A percentile compares a stretch with the other conserved stretches of the same genome.
Conservation (phyloP, 2,329 filamentous ascomycete genomes). For the Orbilia ellipsospora region DNA sequence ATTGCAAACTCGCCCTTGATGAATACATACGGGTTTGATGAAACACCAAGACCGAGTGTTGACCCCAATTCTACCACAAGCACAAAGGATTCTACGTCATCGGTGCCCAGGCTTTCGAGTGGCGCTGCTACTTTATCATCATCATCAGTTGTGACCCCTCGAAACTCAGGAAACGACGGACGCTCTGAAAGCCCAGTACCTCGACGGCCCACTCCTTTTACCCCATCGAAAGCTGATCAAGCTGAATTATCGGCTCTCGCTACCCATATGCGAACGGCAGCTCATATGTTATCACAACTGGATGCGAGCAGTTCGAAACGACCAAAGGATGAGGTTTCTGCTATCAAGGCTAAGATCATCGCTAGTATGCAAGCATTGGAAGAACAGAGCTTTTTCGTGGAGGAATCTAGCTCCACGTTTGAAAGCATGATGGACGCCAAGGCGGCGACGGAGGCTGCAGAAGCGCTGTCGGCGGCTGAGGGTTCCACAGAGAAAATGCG, state of each 20-base stretch:
- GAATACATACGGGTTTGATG: constrained; percentile 67
- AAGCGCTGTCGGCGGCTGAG: constrained; percentile 67
- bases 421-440: constrained; percentile 83
- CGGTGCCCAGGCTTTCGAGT: constrained; percentile 68
- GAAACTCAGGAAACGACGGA: constrained; percentile 71
- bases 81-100: constrained; percentile 17
- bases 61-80: constrained; percentile 56
- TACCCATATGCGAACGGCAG: constrained; percentile 87
- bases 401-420: constrained; percentile 78
- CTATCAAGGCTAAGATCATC: constrained; percentile 86
- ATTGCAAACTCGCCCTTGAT: constrained; percentile 78
- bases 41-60: constrained; percentile 61
- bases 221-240: constrained; percentile 72
- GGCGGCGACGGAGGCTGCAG: constrained; percentile 67
- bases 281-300: constrained; percentile 85
- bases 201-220: constrained; percentile 66
- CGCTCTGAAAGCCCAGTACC: constrained; percentile 44
- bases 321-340: constrained; percentile 81
- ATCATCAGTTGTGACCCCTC: constrained; percentile 71
- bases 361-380: constrained; percentile 89
- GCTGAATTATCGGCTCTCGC: constrained; percentile 84
- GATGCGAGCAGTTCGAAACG: constrained; percentile 83
- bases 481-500: constrained; percentile 67
- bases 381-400: constrained; percentile 80
- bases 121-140: constrained; percentile 72